phyloP scores from a whole-genome alignment of 2,329 filamentous ascomycete species.

The Talaromyces albobiverticillius region DNA sequence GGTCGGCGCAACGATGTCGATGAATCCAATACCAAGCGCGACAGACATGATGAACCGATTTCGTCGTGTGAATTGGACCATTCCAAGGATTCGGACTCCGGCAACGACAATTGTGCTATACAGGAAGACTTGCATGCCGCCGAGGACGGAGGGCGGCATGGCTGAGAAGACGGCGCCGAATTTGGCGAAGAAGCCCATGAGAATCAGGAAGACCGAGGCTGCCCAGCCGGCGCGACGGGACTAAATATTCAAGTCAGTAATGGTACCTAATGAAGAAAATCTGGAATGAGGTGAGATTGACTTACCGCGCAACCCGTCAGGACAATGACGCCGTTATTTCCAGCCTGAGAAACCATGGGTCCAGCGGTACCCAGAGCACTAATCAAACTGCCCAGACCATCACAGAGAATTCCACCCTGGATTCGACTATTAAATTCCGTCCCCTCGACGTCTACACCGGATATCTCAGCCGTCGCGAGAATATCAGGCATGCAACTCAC shows the following conservation, averaged over 20 bases:
- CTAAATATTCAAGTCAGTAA: conserved; percentile 12
- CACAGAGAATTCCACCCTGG: conserved; percentile 51
- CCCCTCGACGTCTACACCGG: conserved; percentile 12
- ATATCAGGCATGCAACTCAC: conserved; percentile 69
- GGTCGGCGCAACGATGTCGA: conserved; percentile 62
- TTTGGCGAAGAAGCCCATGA: conserved; percentile 81
- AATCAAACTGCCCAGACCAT: conserved; percentile 72
- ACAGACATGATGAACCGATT: conserved; percentile 81
- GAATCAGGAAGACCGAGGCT: conserved; percentile 70
- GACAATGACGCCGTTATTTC: conserved; percentile 83
- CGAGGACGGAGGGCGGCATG: conserved; percentile 66
- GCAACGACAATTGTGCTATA: conserved; percentile 74
- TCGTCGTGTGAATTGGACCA: conserved; percentile 70
- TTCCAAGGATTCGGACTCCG: conserved; percentile 71
- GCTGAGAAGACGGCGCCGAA: conserved; percentile 76
- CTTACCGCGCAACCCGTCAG: conserved; percentile 68
- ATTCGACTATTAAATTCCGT: conserved; percentile 14
- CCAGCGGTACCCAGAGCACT: conserved; percentile 76
- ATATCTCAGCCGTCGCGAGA: conserved; percentile 12
- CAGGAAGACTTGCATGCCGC: conserved; percentile 76
- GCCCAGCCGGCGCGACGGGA: conserved; percentile 78
- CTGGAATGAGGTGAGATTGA: no score
- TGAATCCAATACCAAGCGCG: conserved; percentile 69
- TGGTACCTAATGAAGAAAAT: no score
- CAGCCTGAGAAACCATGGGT: conserved; percentile 75